These are phyloP conservation scores for Sergeia podlipaevii DNA, from an alignment of 208 protist species.

Conservation along the genomic window DNA sequence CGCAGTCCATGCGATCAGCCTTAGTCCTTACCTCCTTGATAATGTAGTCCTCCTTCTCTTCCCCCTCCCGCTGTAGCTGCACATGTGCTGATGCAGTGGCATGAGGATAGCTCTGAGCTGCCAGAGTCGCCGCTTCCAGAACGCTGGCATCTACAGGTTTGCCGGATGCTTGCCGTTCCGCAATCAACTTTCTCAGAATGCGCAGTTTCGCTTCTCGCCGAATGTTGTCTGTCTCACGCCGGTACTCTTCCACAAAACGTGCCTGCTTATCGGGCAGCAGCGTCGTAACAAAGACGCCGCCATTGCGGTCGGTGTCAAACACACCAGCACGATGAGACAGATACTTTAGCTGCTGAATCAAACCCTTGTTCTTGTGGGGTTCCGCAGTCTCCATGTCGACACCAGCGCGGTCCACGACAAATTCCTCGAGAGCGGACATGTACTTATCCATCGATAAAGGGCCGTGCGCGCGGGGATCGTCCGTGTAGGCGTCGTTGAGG, in stretches of 20 bases:
- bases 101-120: conserved; percentile 4
- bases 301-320: conserved; percentile 46
- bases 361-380: conserved; percentile 73
- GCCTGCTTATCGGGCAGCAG: conserved; percentile 63
- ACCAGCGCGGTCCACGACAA: conserved; percentile 67
- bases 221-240: conserved; percentile 65
- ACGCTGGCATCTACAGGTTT: conserved; percentile 3
- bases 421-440: conserved; percentile 75
- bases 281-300: conserved; percentile 63
- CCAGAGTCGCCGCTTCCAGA: not conserved
- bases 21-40: conserved; percentile 35
- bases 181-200: conserved; percentile 11
- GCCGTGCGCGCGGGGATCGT: conserved; percentile 76
- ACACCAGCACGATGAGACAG: conserved; percentile 48
- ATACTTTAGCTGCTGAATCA: conserved; percentile 71
- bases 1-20: conserved; percentile 69
- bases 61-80: conserved; percentile 16
- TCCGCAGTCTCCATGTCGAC: conserved; percentile 61
- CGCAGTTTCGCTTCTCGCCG: conserved; percentile 47
- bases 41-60: conserved; percentile 43
- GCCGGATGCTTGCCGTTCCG: conserved; percentile 7
- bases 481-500: conserved; percentile 65
- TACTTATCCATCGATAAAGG: conserved; percentile 72
- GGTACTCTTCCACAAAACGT: conserved; percentile 64
- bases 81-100: no score